These are phyloP conservation scores for Phytophthora aleatoria DNA, from an alignment of 352 stramenopile species.

Conservation along the genomic window DNA sequence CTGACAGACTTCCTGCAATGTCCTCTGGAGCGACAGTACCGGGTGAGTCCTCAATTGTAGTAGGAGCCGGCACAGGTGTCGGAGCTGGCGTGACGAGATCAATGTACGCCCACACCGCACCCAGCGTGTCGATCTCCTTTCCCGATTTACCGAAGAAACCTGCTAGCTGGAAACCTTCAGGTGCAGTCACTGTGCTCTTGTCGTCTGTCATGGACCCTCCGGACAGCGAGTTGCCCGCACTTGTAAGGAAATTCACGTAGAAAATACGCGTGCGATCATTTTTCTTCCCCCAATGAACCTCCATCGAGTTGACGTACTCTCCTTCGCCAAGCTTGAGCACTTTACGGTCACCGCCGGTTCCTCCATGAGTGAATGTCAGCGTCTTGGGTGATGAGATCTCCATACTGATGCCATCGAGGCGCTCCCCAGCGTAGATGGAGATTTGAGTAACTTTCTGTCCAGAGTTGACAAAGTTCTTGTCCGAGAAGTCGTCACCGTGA, in stretches of 20 bases:
- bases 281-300: slow-evolving; percentile 35
- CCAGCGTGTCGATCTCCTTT: slow-evolving; percentile 26
- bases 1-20: slow-evolving; percentile 27
- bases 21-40: slow-evolving; percentile 18
- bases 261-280: slow-evolving; percentile 26
- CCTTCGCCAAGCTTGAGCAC: slow-evolving; percentile 14
- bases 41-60: slow-evolving; percentile 16
- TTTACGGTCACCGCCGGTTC: slow-evolving; percentile 21
- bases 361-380: slow-evolving; percentile 26
- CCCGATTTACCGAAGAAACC: slow-evolving; percentile 23
- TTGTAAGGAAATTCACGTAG: slow-evolving; percentile 33
- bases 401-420: slow-evolving; percentile 28
- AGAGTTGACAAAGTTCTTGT: slow-evolving; percentile 30
- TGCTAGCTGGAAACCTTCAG: slow-evolving; percentile 28
- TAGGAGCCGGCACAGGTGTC: slow-evolving; percentile 15
- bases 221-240: slow-evolving; percentile 21
- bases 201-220: slow-evolving; percentile 25
- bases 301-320: slow-evolving; percentile 37
- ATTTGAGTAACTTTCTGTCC: slow-evolving; percentile 30
- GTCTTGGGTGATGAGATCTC: slow-evolving; percentile 18
- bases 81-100: slow-evolving; percentile 24
- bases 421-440: slow-evolving; percentile 23
- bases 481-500: slow-evolving; percentile 31
- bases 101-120: slow-evolving; percentile 29
- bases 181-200: slow-evolving; percentile 21